These are phyloP conservation scores for Ophiostoma ulmi DNA, from an alignment of 2,329 filamentous ascomycete species.

Conservation along the genomic window DNA sequence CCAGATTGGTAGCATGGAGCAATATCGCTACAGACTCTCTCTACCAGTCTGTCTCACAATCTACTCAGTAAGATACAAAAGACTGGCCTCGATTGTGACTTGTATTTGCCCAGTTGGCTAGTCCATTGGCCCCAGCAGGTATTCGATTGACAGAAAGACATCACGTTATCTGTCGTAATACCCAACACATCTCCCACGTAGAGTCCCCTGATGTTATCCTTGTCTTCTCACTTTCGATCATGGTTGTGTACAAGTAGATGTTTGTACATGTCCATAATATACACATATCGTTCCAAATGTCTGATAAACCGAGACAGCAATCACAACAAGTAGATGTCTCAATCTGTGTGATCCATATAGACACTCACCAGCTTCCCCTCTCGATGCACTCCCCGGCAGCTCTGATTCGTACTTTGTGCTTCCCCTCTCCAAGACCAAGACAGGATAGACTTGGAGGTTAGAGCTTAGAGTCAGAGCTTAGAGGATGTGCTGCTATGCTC, in stretches of 20 bases:
- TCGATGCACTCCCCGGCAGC: neutral
- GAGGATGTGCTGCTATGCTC: neutral
- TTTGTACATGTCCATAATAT: no score
- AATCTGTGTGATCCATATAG: neutral
- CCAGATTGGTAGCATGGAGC: no score
- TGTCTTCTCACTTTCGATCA: no score
- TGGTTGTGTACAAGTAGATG: no score
- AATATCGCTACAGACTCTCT: neutral
- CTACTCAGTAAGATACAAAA: no score
- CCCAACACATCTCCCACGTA: neutral
- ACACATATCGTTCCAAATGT: no score
- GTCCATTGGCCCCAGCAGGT: neutral
- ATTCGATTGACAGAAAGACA: neutral
- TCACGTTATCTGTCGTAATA: conserved; percentile 1
- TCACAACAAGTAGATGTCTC: no score
- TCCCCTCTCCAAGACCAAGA: conserved; percentile 1
- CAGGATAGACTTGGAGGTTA: neutral
- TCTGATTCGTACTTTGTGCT: neutral
- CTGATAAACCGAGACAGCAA: neutral
- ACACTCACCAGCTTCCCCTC: neutral
- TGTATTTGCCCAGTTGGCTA: neutral
- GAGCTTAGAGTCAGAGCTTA: neutral
- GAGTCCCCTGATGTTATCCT: neutral
- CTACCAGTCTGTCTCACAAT: no score
- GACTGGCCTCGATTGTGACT: no score